phyloP scores from a whole-genome alignment of 106 monocot species.

The Chionographis japonica region DNA sequence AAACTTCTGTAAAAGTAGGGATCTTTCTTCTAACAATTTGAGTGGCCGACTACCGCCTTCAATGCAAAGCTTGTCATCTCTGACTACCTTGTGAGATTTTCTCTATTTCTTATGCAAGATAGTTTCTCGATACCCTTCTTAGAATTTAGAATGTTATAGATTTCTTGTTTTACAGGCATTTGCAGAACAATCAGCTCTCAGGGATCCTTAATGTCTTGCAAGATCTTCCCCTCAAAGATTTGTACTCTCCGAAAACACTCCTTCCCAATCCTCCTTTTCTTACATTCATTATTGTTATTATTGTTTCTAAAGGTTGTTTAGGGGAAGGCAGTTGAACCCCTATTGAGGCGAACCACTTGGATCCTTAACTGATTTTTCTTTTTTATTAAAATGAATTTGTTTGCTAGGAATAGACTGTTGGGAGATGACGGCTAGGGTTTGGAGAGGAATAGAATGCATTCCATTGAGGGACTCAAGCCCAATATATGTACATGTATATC shows the following conservation, averaged over 20 bases:
- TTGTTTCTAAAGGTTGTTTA: too few species aligned
- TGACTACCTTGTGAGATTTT: conserved; percentile 81
- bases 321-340: too few species aligned
- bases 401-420: too few species aligned
- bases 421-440: too few species aligned
- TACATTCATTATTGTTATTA: neutral
- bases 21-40: conserved; percentile 84
- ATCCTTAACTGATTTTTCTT: too few species aligned
- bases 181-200: conserved; percentile 81
- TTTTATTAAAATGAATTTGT: too few species aligned
- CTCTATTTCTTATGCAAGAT: conserved; percentile 3
- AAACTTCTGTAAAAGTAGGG: conserved; percentile 31
- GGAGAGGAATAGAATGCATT: too few species aligned
- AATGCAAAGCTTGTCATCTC: conserved; percentile 66
- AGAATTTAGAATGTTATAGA: conserved; percentile 1
- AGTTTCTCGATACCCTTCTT: conserved; percentile 6
- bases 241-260: conserved; percentile 37
- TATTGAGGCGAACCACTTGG: too few species aligned
- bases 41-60: conserved; percentile 79
- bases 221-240: conserved; percentile 81
- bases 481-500: too few species aligned
- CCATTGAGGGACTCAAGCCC: too few species aligned
- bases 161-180: conserved; percentile 41
- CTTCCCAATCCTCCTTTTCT: neutral
- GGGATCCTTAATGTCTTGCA: conserved; percentile 78